Conservation (phyloP, 1,284 basidiomycete species). For the Fomitopsis betulina region DNA sequence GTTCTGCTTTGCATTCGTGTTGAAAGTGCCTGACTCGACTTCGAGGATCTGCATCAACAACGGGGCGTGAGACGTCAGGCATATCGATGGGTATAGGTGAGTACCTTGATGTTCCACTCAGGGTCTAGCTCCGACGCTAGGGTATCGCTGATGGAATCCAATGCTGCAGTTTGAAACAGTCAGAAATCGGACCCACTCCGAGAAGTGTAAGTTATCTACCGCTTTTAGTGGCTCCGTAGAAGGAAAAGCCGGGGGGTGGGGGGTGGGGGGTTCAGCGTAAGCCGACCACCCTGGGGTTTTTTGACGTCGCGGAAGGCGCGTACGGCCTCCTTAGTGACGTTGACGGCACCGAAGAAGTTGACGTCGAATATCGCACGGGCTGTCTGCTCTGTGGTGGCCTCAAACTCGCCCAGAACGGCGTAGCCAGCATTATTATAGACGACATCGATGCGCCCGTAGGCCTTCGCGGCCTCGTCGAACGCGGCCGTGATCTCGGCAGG, state of each 20-base stretch:
- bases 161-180: background rate
- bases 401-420: constrained; percentile 29
- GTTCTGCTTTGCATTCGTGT: background rate
- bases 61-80: too few species aligned
- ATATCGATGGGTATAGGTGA: background rate
- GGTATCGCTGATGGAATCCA: constrained; percentile 29
- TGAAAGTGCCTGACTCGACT: constrained; percentile 5
- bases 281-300: constrained; percentile 24
- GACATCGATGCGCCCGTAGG: constrained; percentile 40
- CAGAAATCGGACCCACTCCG: too few species aligned
- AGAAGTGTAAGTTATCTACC: constrained; percentile 10
- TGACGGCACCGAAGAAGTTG: constrained; percentile 31
- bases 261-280: constrained; percentile 19
- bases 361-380: constrained; percentile 30
- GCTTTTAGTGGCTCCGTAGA: constrained; percentile 25
- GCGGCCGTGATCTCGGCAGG: constrained; percentile 25
- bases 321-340: constrained; percentile 30
- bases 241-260: too few species aligned
- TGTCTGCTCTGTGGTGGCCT: constrained; percentile 25
- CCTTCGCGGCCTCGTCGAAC: constrained; percentile 27
- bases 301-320: constrained; percentile 33
- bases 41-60: constrained; percentile 5
- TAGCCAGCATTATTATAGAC: constrained; percentile 40
- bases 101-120: constrained; percentile 37
- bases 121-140: constrained; percentile 31